Conservation (phyloP, 169 alveolate genomes). For the Plasmodium relictum region DNA sequence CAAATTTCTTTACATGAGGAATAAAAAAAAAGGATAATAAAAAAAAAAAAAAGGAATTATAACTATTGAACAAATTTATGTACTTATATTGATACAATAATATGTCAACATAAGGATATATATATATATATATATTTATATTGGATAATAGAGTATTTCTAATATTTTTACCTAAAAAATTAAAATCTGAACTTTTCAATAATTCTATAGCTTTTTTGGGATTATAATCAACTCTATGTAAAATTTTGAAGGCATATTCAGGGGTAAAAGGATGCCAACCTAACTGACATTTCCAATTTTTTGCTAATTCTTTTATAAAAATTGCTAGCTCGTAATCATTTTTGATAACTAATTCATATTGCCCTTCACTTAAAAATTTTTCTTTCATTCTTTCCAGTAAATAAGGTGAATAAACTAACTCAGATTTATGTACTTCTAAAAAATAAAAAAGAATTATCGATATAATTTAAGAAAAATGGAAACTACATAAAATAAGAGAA, state of each 20-base stretch:
- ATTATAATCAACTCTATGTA: conserved; percentile 90
- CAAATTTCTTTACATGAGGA: conserved; percentile 80
- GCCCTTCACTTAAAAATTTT: conserved; percentile 84
- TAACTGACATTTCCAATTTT: conserved; percentile 89
- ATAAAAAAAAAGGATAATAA: neutral
- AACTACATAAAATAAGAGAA: neutral
- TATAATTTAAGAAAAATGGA: no score
- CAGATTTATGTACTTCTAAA: conserved; percentile 82
- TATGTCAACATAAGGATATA: neutral
- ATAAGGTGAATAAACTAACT: conserved; percentile 89
- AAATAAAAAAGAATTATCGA: neutral
- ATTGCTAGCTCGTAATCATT: conserved; percentile 88
- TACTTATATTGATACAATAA: neutral
- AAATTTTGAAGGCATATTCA: conserved; percentile 89
- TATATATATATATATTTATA: neutral
- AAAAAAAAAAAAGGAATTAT: neutral
- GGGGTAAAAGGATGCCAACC: conserved; percentile 94
- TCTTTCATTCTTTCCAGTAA: conserved; percentile 85
- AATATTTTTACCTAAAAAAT: conserved; percentile 80
- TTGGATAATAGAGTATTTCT: neutral
- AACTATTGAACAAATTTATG: neutral
- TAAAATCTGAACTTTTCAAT: conserved; percentile 88
- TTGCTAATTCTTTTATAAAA: conserved; percentile 87
- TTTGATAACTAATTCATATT: conserved; percentile 83
- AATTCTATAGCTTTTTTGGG: conserved; percentile 88